A percentile compares a stretch with the other conserved stretches of the same genome.
Conservation (phyloP, 2,329 filamentous ascomycete species). For the Aspergillus sp. region DNA sequence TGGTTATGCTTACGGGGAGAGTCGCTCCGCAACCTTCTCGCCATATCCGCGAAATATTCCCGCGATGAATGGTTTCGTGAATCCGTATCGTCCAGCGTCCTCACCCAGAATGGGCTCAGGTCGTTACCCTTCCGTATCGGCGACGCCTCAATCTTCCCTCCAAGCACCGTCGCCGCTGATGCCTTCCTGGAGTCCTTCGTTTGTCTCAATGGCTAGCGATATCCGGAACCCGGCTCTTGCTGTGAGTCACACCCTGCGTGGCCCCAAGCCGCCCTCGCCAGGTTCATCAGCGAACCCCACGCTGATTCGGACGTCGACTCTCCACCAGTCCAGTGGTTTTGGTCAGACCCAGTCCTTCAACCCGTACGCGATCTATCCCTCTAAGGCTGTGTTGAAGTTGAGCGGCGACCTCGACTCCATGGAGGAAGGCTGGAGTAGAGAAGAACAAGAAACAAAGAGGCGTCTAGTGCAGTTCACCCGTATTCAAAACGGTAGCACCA, state of each 20-base stretch:
- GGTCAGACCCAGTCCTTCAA: constrained; percentile 55
- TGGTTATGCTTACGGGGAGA: constrained; percentile 44
- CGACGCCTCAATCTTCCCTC: constrained; percentile 35
- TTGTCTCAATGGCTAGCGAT: constrained; percentile 38
- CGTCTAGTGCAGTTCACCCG: constrained; percentile 84
- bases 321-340: constrained; percentile 47
- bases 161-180: constrained; percentile 44
- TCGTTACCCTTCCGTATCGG: constrained; percentile 36
- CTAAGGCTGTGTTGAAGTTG: constrained; percentile 78
- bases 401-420: constrained; percentile 77
- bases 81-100: constrained; percentile 28
- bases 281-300: constrained; percentile 45
- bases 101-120: constrained; percentile 36
- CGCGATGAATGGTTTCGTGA: constrained; percentile 32
- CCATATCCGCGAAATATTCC: constrained; percentile 45
- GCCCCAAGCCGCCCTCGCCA: constrained; percentile 40
- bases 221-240: constrained; percentile 38
- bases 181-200: constrained; percentile 42
- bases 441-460: constrained; percentile 70
- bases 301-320: constrained; percentile 59
- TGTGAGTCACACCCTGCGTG: constrained; percentile 28
- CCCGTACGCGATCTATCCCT: constrained; percentile 70
- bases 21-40: constrained; percentile 44
- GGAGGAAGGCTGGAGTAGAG: constrained; percentile 71
- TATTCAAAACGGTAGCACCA: constrained; percentile 70